Percentiles rank a stretch among this genome's conserved stretches.
Conservation (phyloP, 768 basidiomycete genomes). For the Agrocybe pediades region DNA sequence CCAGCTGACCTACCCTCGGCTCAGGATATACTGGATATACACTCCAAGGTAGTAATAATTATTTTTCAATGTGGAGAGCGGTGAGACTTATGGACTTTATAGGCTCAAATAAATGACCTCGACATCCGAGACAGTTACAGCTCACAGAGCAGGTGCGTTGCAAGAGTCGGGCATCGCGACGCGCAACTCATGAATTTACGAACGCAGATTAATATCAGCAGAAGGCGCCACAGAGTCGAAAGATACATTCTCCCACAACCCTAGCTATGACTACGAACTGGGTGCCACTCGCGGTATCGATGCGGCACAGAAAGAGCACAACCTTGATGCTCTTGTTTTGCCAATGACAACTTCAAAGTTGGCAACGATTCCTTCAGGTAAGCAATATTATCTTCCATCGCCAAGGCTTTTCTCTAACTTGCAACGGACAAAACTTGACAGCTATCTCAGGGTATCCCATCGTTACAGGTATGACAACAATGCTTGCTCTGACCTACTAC, state of each 20-base stretch:
- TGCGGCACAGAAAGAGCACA: conserved; percentile 41
- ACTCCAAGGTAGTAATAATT: conserved; percentile 63
- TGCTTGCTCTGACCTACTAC: too few relatives aligned
- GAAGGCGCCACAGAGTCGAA: conserved; percentile 41
- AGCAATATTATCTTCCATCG: neutral
- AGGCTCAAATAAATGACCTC: conserved; percentile 60
- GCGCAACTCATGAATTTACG: neutral
- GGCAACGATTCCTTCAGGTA: conserved; percentile 33
- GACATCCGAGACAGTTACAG: conserved; percentile 37
- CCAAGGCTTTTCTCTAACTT: neutral
- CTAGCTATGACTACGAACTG: conserved; percentile 44
- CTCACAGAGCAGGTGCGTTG: conserved; percentile 35
- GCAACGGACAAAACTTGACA: neutral
- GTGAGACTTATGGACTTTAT: too few relatives aligned
- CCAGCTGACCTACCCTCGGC: conserved; percentile 62
- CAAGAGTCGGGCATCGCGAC: neutral
- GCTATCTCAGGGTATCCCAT: conserved; percentile 69
- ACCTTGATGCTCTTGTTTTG: conserved; percentile 53
- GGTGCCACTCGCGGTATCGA: conserved; percentile 57
- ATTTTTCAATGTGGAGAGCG: too few relatives aligned
- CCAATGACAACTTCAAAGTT: conserved; percentile 37
- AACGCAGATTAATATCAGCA: conserved; percentile 33
- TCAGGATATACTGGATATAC: conserved; percentile 45
- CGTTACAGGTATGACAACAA: conserved; percentile 66
- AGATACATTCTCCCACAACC: conserved; percentile 40